These are phyloP conservation scores for Thozetella sp. DNA, from an alignment of 495 filamentous ascomycete genomes.

Conservation along the genomic window DNA sequence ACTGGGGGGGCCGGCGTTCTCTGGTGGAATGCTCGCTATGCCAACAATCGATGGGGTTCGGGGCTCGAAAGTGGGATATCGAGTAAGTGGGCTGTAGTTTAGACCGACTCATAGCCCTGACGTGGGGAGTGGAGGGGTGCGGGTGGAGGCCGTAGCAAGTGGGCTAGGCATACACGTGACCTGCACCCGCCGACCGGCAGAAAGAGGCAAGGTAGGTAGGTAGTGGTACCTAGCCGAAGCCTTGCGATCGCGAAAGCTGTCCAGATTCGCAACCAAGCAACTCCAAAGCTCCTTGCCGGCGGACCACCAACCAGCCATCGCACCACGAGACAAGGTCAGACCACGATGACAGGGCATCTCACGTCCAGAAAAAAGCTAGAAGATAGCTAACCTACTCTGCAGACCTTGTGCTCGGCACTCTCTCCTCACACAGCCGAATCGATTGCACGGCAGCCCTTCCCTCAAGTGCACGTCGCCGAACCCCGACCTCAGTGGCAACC, in stretches of 20 bases:
- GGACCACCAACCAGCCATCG: not conserved
- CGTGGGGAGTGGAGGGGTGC: not conserved
- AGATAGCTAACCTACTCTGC: no score
- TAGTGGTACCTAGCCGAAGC: not conserved
- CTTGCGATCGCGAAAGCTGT: not conserved
- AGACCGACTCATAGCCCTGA: not conserved
- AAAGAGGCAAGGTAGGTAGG: not conserved
- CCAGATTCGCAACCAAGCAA: not conserved
- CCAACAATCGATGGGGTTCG: not conserved
- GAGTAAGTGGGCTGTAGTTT: not conserved
- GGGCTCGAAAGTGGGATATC: constrained; percentile 1
- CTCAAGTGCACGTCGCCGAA: not conserved
- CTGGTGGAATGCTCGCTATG: not conserved
- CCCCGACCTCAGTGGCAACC: constrained; percentile 19
- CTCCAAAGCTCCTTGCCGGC: not conserved
- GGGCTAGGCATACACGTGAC: no score
- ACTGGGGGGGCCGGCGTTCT: not conserved
- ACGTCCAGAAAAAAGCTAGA: no score
- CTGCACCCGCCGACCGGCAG: not conserved
- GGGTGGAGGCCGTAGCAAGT: not conserved
- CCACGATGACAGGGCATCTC: no score
- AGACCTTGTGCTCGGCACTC: no score
- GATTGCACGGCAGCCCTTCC: not conserved
- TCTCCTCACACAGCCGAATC: not conserved
- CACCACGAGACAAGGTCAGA: not conserved